These are phyloP conservation scores for Dactylellina drechsleri DNA, from an alignment of 2,329 filamentous ascomycete genomes.

Conservation along the genomic window DNA sequence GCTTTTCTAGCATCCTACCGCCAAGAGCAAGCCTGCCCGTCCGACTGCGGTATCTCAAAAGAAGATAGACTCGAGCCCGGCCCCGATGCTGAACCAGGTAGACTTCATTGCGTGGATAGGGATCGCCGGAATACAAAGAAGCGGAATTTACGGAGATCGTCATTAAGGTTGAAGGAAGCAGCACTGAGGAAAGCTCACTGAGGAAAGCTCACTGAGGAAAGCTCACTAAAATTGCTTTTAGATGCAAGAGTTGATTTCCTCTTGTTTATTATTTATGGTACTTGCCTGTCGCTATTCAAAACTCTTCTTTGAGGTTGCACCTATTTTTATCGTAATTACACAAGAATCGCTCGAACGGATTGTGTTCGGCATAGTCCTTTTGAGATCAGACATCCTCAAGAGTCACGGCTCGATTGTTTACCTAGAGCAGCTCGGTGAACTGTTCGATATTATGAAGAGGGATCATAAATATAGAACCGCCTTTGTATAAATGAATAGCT, in stretches of 20 bases:
- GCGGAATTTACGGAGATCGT: constrained; percentile 6
- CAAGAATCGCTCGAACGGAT: constrained; percentile 7
- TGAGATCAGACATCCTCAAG: constrained; percentile 10
- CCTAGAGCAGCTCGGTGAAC: constrained; percentile 9
- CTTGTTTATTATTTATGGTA: constrained; percentile 9
- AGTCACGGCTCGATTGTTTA: constrained; percentile 10
- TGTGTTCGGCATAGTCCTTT: constrained; percentile 9
- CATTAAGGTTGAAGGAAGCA: constrained; percentile 11
- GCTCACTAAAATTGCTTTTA: constrained; percentile 10
- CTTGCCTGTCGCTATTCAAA: constrained; percentile 9
- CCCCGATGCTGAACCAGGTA: constrained; percentile 6
- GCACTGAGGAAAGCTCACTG: constrained; percentile 9
- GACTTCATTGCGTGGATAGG: constrained; percentile 9
- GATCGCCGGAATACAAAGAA: constrained; percentile 5
- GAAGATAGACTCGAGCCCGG: constrained; percentile 9
- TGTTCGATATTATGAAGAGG: constrained; percentile 4
- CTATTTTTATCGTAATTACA: constrained; percentile 3
- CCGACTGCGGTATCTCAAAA: constrained; percentile 11
- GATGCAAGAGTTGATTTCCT: constrained; percentile 12
- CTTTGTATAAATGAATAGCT: constrained; percentile 7
- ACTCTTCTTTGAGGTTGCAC: neutral
- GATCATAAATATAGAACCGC: constrained; percentile 11
- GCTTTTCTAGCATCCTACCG: constrained; percentile 9
- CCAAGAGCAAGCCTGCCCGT: constrained; percentile 6
- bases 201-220: constrained; percentile 11